These are phyloP conservation scores for Brassica hybrid DNA, from an alignment of 441 rosid genomes.

Conservation along the genomic window DNA sequence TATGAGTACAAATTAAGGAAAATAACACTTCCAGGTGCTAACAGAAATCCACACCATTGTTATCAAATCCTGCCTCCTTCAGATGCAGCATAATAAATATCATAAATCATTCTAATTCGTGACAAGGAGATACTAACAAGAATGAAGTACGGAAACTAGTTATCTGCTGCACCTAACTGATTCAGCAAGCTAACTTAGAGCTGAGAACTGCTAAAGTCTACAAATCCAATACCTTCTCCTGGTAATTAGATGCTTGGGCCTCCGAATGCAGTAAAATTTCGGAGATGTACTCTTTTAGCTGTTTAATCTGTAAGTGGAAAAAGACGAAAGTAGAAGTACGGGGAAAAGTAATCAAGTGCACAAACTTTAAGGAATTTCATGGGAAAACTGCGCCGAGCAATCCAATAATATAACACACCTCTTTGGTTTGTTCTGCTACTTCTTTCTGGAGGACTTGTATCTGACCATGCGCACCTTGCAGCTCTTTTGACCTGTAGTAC, in stretches of 20 bases:
- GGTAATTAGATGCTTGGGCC: slow-evolving; percentile 89
- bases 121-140: slow-evolving; percentile 12
- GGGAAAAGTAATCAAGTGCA: slow-evolving; percentile 12
- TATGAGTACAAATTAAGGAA: slow-evolving; percentile 25
- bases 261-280: slow-evolving; percentile 90
- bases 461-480: slow-evolving; percentile 55
- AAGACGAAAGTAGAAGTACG: slow-evolving; percentile 28
- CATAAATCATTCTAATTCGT: neutral
- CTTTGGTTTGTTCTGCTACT: slow-evolving; percentile 64
- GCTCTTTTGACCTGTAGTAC: slow-evolving; percentile 52
- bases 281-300: slow-evolving; percentile 76
- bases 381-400: neutral
- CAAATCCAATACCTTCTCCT: slow-evolving; percentile 69
- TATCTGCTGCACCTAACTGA: neutral
- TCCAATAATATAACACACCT: slow-evolving; percentile 54
- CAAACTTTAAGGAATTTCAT: neutral
- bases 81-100: neutral
- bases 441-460: slow-evolving; percentile 64
- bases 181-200: slow-evolving; percentile 15
- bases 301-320: slow-evolving; percentile 62
- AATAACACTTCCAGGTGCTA: slow-evolving; percentile 10
- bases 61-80: neutral
- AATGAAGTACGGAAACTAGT: slow-evolving; percentile 2
- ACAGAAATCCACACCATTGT: slow-evolving; percentile 10
- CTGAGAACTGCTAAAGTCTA: slow-evolving; percentile 24